Base-by-base conservation (phyloP, 495 filamentous ascomycete genomes). In the Talaromyces thailandensis region DNA sequence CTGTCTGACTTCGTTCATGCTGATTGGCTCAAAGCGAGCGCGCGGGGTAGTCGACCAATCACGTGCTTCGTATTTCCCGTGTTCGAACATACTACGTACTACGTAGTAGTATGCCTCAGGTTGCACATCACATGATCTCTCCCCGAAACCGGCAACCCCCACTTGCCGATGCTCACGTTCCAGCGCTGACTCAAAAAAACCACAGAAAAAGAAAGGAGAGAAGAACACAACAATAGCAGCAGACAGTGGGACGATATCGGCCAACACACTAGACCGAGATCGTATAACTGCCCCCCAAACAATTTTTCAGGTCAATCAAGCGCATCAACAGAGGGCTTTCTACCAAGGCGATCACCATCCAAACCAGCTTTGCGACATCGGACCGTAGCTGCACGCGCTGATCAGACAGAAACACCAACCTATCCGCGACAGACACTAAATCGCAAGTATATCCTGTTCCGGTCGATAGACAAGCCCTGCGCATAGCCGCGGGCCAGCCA, bases 401-500 rank as follows among this genome's bases (percentile, higher is more conserved):
- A 55, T 55, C 51, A 23, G 51, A 55, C 18, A 55, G 11, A 25
- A 55, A 55, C 23, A 55, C n/a, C 51, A 28, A 55, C 51, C 51
- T 55, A 55, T 55, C 51, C 14, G 26, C 43, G 43, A 21, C 18
- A 7, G 8, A 21, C 43, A 21, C 43, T 48, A 48, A 48, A 48
- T 48, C 43, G 16, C 26, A 18, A 55, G n/a, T 55, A 14, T 55
- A 23, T 25, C 24, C 26, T 28, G 51, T 55, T 28, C n/a, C 51
- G 35, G 16, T 40, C 21, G 51, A 55, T 28, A 25, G 28, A n/a
- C 51, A 16, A 25, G 26, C 23, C 51, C 51, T 25, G 51, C 50
- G 51, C 61, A 57, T 40, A 59, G 57, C 57, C 60, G 60, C 26
- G 61, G 25, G 28, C 40, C 69, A 71, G 69, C 63, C 76, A 80